Conservation (phyloP, 2,329 filamentous ascomycete genomes). For the Curvularia sp. region DNA sequence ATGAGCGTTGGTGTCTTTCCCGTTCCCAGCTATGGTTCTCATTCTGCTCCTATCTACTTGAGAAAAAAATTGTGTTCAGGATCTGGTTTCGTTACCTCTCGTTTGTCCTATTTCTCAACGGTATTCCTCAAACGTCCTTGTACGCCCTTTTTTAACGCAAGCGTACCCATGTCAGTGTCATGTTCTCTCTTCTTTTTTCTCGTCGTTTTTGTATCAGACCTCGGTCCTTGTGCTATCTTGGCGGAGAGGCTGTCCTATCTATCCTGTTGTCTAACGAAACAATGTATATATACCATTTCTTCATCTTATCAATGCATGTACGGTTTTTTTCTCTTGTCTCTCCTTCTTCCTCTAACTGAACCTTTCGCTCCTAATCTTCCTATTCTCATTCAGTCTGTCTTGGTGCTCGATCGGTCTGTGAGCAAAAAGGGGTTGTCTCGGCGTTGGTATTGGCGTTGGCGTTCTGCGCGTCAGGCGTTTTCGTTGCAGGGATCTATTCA, state of each 20-base stretch:
- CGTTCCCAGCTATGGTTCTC: background rate
- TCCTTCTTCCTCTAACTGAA: background rate
- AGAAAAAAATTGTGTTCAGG: background rate
- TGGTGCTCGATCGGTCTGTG: background rate
- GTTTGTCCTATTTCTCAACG: background rate
- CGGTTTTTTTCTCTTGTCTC: background rate
- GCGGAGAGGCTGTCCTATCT: background rate
- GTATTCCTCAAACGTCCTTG: background rate
- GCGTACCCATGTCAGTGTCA: background rate
- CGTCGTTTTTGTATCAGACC: background rate
- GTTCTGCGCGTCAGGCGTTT: background rate
- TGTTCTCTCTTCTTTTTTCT: background rate
- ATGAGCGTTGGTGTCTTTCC: background rate
- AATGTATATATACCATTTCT: background rate
- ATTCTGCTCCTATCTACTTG: background rate
- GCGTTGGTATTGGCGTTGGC: background rate
- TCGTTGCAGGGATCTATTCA: background rate
- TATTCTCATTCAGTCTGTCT: background rate
- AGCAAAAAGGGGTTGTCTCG: background rate
- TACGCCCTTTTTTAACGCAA: background rate
- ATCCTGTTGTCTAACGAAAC: background rate
- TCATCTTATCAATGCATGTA: background rate
- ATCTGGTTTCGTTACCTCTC: background rate
- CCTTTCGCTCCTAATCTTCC: background rate
- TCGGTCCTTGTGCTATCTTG: background rate